These are phyloP conservation scores for Eudorina sp. DNA, from an alignment of 139 green algal genomes.

Conservation along the genomic window DNA sequence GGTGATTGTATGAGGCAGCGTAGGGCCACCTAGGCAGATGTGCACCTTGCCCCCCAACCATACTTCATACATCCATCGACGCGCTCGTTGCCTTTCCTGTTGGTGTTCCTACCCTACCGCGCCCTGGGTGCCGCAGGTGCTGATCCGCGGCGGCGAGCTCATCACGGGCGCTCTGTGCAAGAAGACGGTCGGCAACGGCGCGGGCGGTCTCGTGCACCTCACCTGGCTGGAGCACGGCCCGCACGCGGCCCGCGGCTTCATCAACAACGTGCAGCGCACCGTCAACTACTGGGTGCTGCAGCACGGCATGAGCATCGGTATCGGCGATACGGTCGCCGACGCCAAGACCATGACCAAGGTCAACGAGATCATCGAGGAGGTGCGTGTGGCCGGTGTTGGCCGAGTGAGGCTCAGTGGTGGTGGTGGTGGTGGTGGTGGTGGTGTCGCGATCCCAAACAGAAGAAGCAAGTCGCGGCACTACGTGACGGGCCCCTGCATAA, in stretches of 20 bases:
- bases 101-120: not conserved
- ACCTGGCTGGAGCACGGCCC: slow-evolving; percentile 96
- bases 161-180: slow-evolving; percentile 96
- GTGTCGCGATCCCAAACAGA: too few species aligned
- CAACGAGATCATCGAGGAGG: slow-evolving; percentile 91
- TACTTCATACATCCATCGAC: too few species aligned
- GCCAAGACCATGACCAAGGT: slow-evolving; percentile 92
- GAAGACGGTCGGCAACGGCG: slow-evolving; percentile 90
- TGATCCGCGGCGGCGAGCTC: slow-evolving; percentile 88
- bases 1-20: too few species aligned
- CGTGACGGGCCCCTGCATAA: too few species aligned
- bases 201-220: slow-evolving; percentile 93
- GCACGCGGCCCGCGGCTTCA: slow-evolving; percentile 81
- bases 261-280: slow-evolving; percentile 88
- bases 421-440: too few species aligned
- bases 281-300: slow-evolving; percentile 98
- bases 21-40: too few species aligned
- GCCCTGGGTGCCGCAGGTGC: too few species aligned
- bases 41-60: too few species aligned
- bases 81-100: too few species aligned
- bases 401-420: too few species aligned
- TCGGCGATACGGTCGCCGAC: slow-evolving; percentile 98
- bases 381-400: slow-evolving; percentile 7
- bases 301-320: slow-evolving; percentile 95
- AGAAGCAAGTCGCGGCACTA: too few species aligned